A percentile compares a stretch with the other conserved stretches of the same genome.
phyloP scores from a whole-genome alignment of 129 eudicot genomes.

The Arctium lappa region DNA sequence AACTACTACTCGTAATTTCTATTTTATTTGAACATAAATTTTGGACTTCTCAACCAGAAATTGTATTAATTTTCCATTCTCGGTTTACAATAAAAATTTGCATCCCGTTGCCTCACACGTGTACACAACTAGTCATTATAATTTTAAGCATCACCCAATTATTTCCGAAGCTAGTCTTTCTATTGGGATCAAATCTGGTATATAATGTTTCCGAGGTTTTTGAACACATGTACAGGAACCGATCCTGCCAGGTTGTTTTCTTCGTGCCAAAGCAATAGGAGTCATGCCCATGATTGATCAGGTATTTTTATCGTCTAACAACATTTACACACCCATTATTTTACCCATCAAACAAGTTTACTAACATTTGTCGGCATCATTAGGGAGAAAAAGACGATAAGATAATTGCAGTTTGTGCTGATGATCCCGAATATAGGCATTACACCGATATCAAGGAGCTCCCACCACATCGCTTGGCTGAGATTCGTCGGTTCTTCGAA shows the following conservation, averaged over 20 bases:
- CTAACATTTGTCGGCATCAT: not conserved
- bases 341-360: not conserved
- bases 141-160: not conserved
- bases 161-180: not conserved
- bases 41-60: too few species aligned
- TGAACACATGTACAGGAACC: conserved; percentile 66
- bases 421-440: conserved; percentile 84
- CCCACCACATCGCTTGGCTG: conserved; percentile 95
- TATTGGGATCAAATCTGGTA: not conserved
- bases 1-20: not conserved
- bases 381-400: conserved; percentile 98
- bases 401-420: conserved; percentile 98
- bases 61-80: not conserved
- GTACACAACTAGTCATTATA: not conserved
- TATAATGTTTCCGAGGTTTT: not conserved
- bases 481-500: conserved; percentile 97
- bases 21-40: too few species aligned
- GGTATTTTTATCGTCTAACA: conserved; percentile 33
- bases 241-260: conserved; percentile 86
- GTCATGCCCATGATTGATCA: conserved; percentile 99
- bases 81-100: too few species aligned
- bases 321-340: not conserved
- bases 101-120: too few species aligned
- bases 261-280: conserved; percentile 91
- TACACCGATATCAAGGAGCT: conserved; percentile 80